These are phyloP conservation scores for Cordia subcordata DNA, from an alignment of 257 asterid genomes.

Conservation along the genomic window DNA sequence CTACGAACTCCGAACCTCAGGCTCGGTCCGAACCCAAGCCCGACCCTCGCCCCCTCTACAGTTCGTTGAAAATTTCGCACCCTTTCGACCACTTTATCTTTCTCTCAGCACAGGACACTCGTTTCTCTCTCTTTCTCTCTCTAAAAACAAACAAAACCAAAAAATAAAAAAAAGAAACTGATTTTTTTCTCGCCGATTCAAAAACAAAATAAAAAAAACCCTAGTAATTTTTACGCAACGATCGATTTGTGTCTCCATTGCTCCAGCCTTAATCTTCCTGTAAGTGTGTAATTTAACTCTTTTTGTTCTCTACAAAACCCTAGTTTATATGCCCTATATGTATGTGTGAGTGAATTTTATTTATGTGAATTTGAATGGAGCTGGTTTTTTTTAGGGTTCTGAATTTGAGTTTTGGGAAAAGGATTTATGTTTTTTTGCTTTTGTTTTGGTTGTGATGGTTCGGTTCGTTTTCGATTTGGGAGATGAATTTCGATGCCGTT, in stretches of 20 bases:
- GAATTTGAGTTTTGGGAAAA: neutral
- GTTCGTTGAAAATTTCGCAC: constrained; percentile 54
- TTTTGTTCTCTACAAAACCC: constrained; percentile 18
- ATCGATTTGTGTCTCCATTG: constrained; percentile 35
- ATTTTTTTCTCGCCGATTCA: constrained; percentile 38
- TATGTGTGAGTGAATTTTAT: neutral
- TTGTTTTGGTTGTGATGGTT: constrained; percentile 4
- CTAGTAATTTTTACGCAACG: constrained; percentile 30
- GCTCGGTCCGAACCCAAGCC: neutral
- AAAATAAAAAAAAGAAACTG: neutral
- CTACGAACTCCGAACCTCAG: neutral
- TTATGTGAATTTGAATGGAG: constrained; percentile 5
- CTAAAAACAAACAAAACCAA: constrained; percentile 11
- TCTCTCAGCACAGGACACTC: constrained; percentile 15
- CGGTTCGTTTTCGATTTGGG: neutral
- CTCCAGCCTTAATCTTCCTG: constrained; percentile 18
- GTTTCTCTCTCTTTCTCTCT: constrained; percentile 18
- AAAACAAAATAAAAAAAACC: constrained; percentile 28
- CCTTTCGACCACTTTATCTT: constrained; percentile 26
- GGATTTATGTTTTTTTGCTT: constrained; percentile 6
- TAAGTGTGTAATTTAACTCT: constrained; percentile 20
- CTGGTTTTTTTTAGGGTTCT: constrained; percentile 11
- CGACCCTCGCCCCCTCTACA: constrained; percentile 14
- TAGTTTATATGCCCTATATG: neutral
- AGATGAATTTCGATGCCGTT: neutral